Base-by-base conservation (phyloP, 176 grass and related monocot genomes). In the Aegilops umbellulata region DNA sequence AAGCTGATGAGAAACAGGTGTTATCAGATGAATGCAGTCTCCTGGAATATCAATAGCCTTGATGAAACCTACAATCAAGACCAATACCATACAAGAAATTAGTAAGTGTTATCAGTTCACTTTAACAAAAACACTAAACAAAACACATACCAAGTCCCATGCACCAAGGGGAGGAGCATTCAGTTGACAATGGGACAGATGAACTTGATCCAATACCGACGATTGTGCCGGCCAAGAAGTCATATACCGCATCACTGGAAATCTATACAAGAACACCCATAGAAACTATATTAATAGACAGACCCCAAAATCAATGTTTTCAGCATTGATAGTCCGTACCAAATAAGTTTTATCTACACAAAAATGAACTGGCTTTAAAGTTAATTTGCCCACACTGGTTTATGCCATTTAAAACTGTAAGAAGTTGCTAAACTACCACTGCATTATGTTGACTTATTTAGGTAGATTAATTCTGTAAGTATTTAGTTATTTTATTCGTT, bases 71-170 rank as follows among this genome's bases (percentile, higher is more conserved):
- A 65, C n/a, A n/a, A n/a, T n/a, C n/a, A n/a, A 57, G 63, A 83
- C 69, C 10, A 86, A 2, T 87, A 79, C 8, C 76, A 74, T 31
- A 20, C 20, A 87, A 8, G 13, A 73, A 32, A 80, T 17, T 12
- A 79, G 39, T 39, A 5, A 75, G 6, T 39, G 0, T 4, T 36
- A 42, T 13, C 26, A 60, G n/a, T 65, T 84, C 16, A 36, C n/a
- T 31, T 79, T 4, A 49, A 39, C 22, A 22, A 12, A 6, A 35
- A 16, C 10, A 20, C 26, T 30, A 38, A 67, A 66, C 24, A 69
- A 74, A n/a, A n/a, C n/a, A n/a, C 64, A 39, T 78, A 95, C 90
- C 90, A 74, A 95, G 77, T 86, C 93, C 90, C 78, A 92, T 67
- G 84, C 90, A 95, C 51, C 78, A 95, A 63, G 90, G 88, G 25